These are phyloP conservation scores for Cercospora sojina DNA, from an alignment of 2,329 filamentous ascomycete species.

Conservation along the genomic window DNA sequence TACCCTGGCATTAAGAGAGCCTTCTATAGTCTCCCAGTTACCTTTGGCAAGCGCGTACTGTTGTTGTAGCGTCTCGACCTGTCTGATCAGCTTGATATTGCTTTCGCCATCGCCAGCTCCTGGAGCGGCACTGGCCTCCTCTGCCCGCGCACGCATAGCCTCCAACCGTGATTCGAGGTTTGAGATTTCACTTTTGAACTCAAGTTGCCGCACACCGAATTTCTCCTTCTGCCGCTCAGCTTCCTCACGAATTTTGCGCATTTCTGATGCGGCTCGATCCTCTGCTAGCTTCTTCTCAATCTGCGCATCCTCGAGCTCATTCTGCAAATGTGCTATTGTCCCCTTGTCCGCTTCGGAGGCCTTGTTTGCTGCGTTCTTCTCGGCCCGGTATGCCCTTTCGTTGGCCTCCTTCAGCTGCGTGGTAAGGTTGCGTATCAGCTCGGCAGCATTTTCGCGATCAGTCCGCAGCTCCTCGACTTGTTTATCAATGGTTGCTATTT, in stretches of 20 bases:
- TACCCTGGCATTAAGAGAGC: constrained; percentile 75
- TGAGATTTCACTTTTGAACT: constrained; percentile 74
- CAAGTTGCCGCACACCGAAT: constrained; percentile 66
- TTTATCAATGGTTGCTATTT: constrained; percentile 59
- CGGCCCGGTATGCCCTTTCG: constrained; percentile 65
- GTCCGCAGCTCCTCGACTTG: constrained; percentile 36
- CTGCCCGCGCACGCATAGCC: constrained; percentile 76
- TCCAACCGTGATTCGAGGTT: constrained; percentile 87
- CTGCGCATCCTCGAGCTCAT: constrained; percentile 63
- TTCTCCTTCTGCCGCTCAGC: constrained; percentile 71
- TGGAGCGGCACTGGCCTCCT: constrained; percentile 71
- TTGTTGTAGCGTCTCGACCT: constrained; percentile 92
- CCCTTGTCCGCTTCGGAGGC: constrained; percentile 65
- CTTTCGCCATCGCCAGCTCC: constrained; percentile 59
- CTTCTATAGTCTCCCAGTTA: constrained; percentile 97
- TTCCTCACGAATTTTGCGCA: constrained; percentile 71
- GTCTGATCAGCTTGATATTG: constrained; percentile 71
- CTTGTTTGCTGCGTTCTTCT: constrained; percentile 65
- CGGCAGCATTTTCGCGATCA: constrained; percentile 45
- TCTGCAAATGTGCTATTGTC: constrained; percentile 56
- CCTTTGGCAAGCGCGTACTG: constrained; percentile 93
- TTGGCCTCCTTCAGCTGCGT: constrained; percentile 67
- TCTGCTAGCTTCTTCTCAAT: constrained; percentile 75
- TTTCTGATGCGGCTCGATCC: constrained; percentile 68
- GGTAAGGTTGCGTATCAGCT: constrained; percentile 67